Base-by-base conservation (phyloP, 345 rosid genomes). In the Salix koriyanagi region DNA sequence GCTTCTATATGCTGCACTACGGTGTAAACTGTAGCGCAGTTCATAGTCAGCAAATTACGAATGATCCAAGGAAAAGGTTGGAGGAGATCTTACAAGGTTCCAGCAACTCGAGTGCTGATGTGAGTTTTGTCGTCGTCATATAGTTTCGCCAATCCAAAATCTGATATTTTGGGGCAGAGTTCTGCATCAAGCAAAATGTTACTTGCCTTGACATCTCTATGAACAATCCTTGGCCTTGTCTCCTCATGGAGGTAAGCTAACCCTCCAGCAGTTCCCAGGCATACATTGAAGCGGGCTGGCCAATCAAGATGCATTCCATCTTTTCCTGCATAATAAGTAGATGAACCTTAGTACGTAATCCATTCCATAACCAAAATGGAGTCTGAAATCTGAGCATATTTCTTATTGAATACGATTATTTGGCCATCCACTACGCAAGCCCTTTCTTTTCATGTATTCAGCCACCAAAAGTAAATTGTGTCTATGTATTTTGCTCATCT, bases 131-230 rank as follows among this genome's bases (percentile, higher is more conserved):
- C 80, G 39, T 83, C 86, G 70, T 83, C 83, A 10, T 85, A 83
- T 4, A 85, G 77, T 52, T 78, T 85, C 4, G 86, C 88, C 32
- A 85, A 79, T 37, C 84, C 86, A 73, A 85, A 85, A 77, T 85
- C 86, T 65, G 88, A 85, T 28, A 85, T 80, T 70, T 85, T 85
- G 18, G 88, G 85, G 67, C 21, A 83, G 46, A 76, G 75, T 23
- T 72, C 67, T 23, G 48, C 66, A 72, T 72, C 81, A 62, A 85
- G 81, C 73, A 81, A 79, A 37, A 81, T 85, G 34, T 75, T 68
- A 68, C 86, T 69, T 37, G 88, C 85, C 86, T 85, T 85, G 79
- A 85, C 88, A 83, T 85, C 88, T 67, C 88, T 78, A 70, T 85
- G 88, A 61, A 85, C 84, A 76, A 85, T 85, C 44, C 88, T 81